phyloP scores from a whole-genome alignment of 306 rosid genomes.

The Castanea crenata region DNA sequence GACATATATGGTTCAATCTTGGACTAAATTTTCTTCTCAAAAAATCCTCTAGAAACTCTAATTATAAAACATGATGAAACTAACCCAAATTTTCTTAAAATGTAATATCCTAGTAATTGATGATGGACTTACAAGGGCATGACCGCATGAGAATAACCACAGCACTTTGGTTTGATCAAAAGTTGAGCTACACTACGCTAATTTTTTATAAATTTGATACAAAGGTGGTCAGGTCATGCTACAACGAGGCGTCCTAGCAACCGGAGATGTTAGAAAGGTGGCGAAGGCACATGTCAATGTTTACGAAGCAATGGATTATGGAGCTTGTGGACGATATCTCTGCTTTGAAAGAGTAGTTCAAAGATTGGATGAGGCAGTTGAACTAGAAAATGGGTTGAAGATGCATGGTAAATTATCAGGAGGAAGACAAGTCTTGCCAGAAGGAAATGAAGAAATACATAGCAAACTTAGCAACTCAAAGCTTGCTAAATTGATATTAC shows the following conservation, averaged over 20 bases:
- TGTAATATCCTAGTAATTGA: no score
- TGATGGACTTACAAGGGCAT: no score
- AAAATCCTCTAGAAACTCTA: no score
- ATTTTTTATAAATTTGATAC: not conserved
- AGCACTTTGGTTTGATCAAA: no score
- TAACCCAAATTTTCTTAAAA: not conserved
- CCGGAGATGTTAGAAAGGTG: not conserved
- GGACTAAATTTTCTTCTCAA: no score
- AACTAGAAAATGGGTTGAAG: not conserved
- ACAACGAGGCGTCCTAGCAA: not conserved
- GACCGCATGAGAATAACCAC: no score
- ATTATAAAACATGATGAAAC: not conserved
- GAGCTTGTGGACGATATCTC: not conserved
- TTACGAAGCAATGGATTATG: not conserved
- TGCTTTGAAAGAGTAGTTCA: not conserved
- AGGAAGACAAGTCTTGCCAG: not conserved
- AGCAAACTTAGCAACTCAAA: not conserved
- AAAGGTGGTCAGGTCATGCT: not conserved
- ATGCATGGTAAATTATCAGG: slow-evolving; percentile 1
- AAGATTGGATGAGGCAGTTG: not conserved
- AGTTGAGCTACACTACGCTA: not conserved
- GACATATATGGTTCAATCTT: no score
- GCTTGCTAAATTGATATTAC: not conserved
- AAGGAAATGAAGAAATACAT: not conserved
- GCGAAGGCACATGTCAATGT: not conserved